Evolutionary conservation across 2,329 filamentous ascomycete species (phyloP), one percentile per base, ranked within the genome.

Genomic region (Scortechinia acanthostroma): DNA sequence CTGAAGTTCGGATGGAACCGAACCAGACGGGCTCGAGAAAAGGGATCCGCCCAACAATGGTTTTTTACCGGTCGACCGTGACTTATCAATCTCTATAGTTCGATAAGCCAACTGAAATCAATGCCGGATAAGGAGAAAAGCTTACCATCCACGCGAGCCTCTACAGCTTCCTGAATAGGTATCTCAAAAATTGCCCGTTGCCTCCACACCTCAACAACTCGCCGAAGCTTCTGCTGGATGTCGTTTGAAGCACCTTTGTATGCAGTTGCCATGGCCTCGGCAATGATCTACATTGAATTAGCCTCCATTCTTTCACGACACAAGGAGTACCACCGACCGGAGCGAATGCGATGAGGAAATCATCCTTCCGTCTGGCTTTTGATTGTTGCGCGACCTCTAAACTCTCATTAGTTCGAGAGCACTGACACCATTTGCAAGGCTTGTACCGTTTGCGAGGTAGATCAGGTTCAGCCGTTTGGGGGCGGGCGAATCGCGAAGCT

Each of bases 371-470:
- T 25, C 91, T 84, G 42, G 88, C 91, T 64, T 94, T 95, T 20
- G 91, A 95, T 59, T 97, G 93, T 61, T 98, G 93, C 19, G 89
- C 87, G 47, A 98, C 91, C 73, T 98, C 93, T 93, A 56, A 45
- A 49, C 48, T 22, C 45, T 54, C 46, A 40, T 40, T 19, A 19
- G 6, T 6, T 40, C 17, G 17, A 6, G 6, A 40, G 6, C 10
- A 10, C 10, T 10, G n/a, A n/a, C 10, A 30, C 25, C n/a, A n/a
- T 30, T 30, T 30, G 10, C 25, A n/a, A 30, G 10, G n/a, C 14
- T 57, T 75, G 58, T 73, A 93, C 89, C 89, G 64, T 98, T 98
- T 51, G 91, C 91, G 46, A 98, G 83, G 62, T 98, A 98, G 51
- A 98, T 79, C 51, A 97, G 73, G 55, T 90, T 95, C 48, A 98